Evolutionary conservation across 176 grass and related monocot genomes (phyloP).

Genomic region (barley (Hordeum vulgare)): DNA sequence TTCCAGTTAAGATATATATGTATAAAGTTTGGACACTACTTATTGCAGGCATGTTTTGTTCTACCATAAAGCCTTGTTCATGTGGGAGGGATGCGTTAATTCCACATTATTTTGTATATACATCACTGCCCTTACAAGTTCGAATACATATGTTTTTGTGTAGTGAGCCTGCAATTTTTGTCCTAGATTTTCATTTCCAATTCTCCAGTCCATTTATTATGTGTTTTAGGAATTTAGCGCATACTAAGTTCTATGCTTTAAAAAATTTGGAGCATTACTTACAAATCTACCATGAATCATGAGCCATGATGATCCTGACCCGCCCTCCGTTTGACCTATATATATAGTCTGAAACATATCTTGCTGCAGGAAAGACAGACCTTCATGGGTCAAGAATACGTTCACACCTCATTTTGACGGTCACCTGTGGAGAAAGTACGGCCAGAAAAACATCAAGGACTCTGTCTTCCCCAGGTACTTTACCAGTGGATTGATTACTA

Average conservation of each 20-base stretch:
- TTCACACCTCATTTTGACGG: constrained; percentile 55
- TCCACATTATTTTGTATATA: neutral
- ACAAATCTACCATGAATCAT: neutral
- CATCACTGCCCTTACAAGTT: neutral
- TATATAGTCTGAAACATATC: neutral
- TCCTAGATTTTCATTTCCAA: neutral
- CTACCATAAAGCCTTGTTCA: neutral
- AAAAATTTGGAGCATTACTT: neutral
- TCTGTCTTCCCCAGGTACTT: constrained; percentile 46
- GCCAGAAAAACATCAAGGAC: constrained; percentile 67
- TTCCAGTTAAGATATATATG: too few species aligned
- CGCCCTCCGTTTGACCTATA: neutral
- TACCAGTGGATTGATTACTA: neutral
- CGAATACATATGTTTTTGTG: too few species aligned
- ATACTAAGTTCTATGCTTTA: neutral
- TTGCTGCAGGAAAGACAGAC: constrained; percentile 32
- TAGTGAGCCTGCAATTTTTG: too few species aligned
- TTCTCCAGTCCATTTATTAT: neutral
- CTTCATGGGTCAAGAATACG: constrained; percentile 40
- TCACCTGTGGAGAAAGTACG: constrained; percentile 64
- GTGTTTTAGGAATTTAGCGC: neutral
- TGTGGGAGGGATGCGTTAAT: neutral
- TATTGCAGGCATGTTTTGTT: neutral
- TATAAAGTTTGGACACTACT: neutral
- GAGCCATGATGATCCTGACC: neutral